These are phyloP conservation scores for Chernovozyma sophiae-reginae DNA, from an alignment of 1,139 yeast species.

Conservation along the genomic window DNA sequence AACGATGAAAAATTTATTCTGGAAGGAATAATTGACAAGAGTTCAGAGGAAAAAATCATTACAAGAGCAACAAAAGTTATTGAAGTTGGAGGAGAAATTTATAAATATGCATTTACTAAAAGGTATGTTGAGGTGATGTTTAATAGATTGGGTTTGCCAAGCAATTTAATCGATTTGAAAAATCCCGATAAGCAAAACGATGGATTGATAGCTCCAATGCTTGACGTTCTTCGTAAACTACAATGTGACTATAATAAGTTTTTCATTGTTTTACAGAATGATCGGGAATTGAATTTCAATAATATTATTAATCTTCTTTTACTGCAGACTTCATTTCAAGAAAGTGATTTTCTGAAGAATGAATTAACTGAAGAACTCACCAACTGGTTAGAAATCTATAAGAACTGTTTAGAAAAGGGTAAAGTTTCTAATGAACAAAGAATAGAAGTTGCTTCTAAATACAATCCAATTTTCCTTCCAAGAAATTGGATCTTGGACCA, in stretches of 20 bases:
- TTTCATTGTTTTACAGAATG: slow-evolving; percentile 55
- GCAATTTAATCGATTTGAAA: slow-evolving; percentile 30
- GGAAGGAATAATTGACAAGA: slow-evolving; percentile 36
- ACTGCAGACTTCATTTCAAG: slow-evolving; percentile 5
- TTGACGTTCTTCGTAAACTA: slow-evolving; percentile 57
- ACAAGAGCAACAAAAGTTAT: slow-evolving; percentile 64
- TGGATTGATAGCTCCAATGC: slow-evolving; percentile 55
- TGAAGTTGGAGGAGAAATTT: slow-evolving; percentile 61
- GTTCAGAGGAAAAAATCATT: slow-evolving; percentile 50
- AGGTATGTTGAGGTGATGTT: slow-evolving; percentile 60
- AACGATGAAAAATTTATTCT: slow-evolving; percentile 32
- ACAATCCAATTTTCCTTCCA: slow-evolving; percentile 80
- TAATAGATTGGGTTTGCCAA: slow-evolving; percentile 61
- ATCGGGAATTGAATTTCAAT: slow-evolving; percentile 17
- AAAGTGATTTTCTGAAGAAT: slow-evolving; percentile 24
- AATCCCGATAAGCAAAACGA: slow-evolving; percentile 36
- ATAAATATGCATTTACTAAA: slow-evolving; percentile 56
- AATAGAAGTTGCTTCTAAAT: slow-evolving; percentile 29
- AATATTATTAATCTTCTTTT: slow-evolving; percentile 6
- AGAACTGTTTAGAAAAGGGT: slow-evolving; percentile 31
- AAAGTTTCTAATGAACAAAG: slow-evolving; percentile 11
- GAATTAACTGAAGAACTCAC: slow-evolving; percentile 28
- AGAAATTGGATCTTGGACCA: slow-evolving; percentile 86
- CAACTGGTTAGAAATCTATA: slow-evolving; percentile 40
- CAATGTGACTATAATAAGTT: slow-evolving; percentile 79